Evolutionary conservation across 768 basidiomycete genomes (phyloP), one percentile per base, ranked within the genome.

Genomic region (Tricholoma sp.): DNA sequence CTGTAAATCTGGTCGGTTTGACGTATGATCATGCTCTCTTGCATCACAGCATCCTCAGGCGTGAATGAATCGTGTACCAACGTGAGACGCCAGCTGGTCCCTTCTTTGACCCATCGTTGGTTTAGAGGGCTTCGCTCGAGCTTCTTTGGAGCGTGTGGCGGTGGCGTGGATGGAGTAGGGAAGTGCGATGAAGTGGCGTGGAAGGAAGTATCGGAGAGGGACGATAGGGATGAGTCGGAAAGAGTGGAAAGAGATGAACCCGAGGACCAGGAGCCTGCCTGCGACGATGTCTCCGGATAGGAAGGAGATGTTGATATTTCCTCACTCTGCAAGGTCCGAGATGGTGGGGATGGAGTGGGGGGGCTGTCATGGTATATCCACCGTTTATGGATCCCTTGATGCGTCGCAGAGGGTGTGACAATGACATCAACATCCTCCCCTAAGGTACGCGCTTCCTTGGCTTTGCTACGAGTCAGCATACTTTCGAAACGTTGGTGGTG

Each of bases 371-470:
- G 35, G 49, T 57, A 60, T 29, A 53, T 54, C 59, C 59, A 60
- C 1, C 59, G 56, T 18, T 24, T 57, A 34, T 60, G 56, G 24
- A 54, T 43, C 16, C 59, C 59, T 21, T 50, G 24, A 7, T 56
- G 39, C 7, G 59, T 60, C 18, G 56, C 59, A 9, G 59, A 60
- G 31, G 56, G 59, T 2, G 45, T 24, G 27, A 54, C 52, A 11
- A 57, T 16, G 39, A 54, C 29, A 21, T 21, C 12, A 16, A 31
- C 39, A 22, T 41, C 18, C 11, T 52, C 18, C 7, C 49, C 35
- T n/a, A 39, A 14, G 52, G 53, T 27, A 29, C 2, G 24, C 24
- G 43, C 41, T 4, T 41, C 53, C 21, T 32, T 41, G 10, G 53
- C 53, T 45, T 54, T 54, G 31, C 53, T 54, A 19, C 53, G 53